Conservation (phyloP, 2,329 filamentous ascomycete species). For the Byssochlamys sp. region DNA sequence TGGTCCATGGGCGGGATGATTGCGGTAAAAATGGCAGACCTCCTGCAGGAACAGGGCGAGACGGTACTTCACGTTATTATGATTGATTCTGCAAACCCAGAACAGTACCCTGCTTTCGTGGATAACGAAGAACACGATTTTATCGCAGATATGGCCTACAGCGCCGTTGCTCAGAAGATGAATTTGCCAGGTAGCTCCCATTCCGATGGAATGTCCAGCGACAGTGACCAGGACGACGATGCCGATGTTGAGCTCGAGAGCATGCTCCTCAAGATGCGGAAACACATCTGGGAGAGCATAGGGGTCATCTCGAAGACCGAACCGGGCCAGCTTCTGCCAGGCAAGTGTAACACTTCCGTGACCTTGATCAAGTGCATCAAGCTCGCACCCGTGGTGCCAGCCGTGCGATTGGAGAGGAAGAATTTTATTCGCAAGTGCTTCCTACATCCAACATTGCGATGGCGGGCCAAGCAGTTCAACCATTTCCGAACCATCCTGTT, state of each 20-base stretch:
- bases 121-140: not conserved
- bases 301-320: not conserved
- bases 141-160: not conserved
- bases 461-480: not conserved
- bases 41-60: constrained; percentile 9
- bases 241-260: not conserved
- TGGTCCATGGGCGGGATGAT: constrained; percentile 30
- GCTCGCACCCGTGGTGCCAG: not conserved
- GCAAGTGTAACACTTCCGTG: not conserved
- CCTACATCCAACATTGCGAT: not conserved
- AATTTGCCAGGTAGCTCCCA: not conserved
- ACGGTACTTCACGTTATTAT: constrained; percentile 12
- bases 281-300: not conserved
- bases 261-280: not conserved
- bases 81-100: constrained; percentile 14
- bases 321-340: not conserved
- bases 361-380: not conserved
- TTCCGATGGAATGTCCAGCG: not conserved
- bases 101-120: constrained; percentile 2
- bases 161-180: not conserved
- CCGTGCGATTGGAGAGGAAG: not conserved
- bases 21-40: constrained; percentile 17
- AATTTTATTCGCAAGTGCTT: not conserved
- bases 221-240: not conserved
- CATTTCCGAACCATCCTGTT: not conserved